Base-by-base conservation (phyloP, 306 rosid species). In the Ormosia semicastrata region DNA sequence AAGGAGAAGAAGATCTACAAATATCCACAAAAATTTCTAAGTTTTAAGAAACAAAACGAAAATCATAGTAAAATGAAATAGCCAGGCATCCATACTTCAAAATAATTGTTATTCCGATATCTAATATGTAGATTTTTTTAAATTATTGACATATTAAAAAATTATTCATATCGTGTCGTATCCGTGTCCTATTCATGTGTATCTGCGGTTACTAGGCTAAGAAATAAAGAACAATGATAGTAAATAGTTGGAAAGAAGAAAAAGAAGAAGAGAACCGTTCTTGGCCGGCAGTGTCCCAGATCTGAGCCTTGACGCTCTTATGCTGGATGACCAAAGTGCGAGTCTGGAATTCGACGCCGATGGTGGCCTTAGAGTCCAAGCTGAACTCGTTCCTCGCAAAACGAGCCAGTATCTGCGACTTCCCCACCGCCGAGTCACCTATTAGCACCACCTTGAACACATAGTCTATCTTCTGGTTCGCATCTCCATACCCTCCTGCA, bases 251-350 rank as follows among this genome's bases (percentile, higher is more conserved):
- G 56, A 75, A 10, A 57, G 29, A 44, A 58, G 75, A 0, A 66
- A 6, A 11, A 24, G 57, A 63, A 40, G 75, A 83, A 75, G 74
- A 24, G 47, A 70, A 94, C 98, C 97, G 87, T 84, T 94, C 98
- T 91, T 94, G 98, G 79, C 98, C 98, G 4, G 98, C 98, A 3
- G 97, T 94, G 83, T 94, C 98, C 98, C 98, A 94, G 98, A 94
- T 94, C 98, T 94, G 98, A 89, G 98, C 97, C 81, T 94, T 94
- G 50, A 94, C 94, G 75, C 93, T 92, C 92, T 94, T 94, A 80
- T 92, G 97, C 63, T 91, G 81, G 69, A 94, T 94, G 9, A 94
- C 87, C 18, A 94, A 82, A 49, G 98, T 94, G 59, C 98, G 86
- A 10, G 98, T 94, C 86, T 94, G 97, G 37, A 94, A 94, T 88